Evolutionary conservation across 352 stramenopile species (phyloP).

Genomic region (Phytopythium montanum): DNA sequence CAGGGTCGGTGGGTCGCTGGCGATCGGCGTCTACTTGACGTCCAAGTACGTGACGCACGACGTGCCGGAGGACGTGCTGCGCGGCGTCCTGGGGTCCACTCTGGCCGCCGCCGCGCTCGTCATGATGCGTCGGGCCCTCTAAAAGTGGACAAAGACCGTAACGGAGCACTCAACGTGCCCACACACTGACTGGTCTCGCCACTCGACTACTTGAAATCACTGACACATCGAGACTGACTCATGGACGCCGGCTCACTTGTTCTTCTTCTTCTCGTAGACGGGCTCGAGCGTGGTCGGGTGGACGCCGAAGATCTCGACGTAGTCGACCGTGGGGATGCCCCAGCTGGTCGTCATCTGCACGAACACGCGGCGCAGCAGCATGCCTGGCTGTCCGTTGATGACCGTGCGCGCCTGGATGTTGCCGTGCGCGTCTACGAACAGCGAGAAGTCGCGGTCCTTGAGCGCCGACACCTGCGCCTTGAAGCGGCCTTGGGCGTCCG

Average conservation of each 20-base stretch:
- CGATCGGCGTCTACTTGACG: constrained; percentile 62
- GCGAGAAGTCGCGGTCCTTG: constrained; percentile 59
- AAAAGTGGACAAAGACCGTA: background rate
- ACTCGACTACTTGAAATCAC: background rate
- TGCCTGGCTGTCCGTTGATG: constrained; percentile 60
- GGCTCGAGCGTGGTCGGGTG: constrained; percentile 48
- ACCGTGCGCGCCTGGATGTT: constrained; percentile 59
- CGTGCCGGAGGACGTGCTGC: constrained; percentile 69
- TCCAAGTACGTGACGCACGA: constrained; percentile 84
- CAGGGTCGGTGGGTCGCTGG: constrained; percentile 62
- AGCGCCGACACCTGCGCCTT: constrained; percentile 53
- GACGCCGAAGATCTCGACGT: constrained; percentile 80
- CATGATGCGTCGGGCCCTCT: constrained; percentile 77
- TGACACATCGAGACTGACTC: background rate
- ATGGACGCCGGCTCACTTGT: constrained; percentile 33
- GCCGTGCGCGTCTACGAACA: constrained; percentile 54
- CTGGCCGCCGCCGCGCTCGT: constrained; percentile 65
- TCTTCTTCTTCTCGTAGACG: constrained; percentile 85
- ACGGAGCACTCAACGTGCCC: background rate
- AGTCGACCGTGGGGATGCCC: constrained; percentile 79
- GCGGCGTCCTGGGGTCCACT: constrained; percentile 66
- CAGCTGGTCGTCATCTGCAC: constrained; percentile 83
- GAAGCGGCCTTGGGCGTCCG: constrained; percentile 38
- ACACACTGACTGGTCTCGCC: background rate
- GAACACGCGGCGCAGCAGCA: constrained; percentile 73